Percentiles rank a stretch among this genome's conserved stretches.
Evolutionary conservation across 306 rosid species (phyloP).

Genomic region (Carpinus viminea): DNA sequence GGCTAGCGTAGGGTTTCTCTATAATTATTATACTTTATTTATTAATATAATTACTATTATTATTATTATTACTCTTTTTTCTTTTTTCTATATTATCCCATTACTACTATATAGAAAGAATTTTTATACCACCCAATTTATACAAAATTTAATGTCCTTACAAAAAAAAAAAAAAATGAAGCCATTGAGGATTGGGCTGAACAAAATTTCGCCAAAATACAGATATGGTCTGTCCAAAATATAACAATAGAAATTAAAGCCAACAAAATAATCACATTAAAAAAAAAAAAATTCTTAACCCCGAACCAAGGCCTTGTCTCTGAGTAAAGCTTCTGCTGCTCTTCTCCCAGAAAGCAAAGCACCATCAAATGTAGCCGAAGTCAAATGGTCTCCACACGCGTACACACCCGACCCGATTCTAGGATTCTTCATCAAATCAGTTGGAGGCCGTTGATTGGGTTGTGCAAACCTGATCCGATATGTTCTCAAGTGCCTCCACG

Average conservation of each 20-base stretch:
- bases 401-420: conserved; percentile 57
- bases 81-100: too few relatives aligned
- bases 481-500: conserved; percentile 70
- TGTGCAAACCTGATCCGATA: conserved; percentile 76
- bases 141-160: too few relatives aligned
- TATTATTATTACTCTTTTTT: too few relatives aligned
- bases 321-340: conserved; percentile 70
- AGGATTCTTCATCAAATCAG: conserved; percentile 50
- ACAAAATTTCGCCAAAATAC: background rate
- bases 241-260: background rate
- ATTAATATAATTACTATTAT: too few relatives aligned
- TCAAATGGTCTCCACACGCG: conserved; percentile 76
- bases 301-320: conserved; percentile 33
- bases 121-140: too few relatives aligned
- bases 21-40: too few relatives aligned
- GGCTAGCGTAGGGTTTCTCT: too few relatives aligned
- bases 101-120: too few relatives aligned
- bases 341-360: conserved; percentile 86
- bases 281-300: background rate
- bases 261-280: background rate
- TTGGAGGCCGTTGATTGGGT: conserved; percentile 81
- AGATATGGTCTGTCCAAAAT: background rate
- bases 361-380: conserved; percentile 85
- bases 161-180: too few relatives aligned
- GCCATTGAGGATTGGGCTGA: background rate